Evolutionary conservation across 495 filamentous ascomycete genomes (phyloP).

Genomic region (Podospora bellae-mahoneyi): DNA sequence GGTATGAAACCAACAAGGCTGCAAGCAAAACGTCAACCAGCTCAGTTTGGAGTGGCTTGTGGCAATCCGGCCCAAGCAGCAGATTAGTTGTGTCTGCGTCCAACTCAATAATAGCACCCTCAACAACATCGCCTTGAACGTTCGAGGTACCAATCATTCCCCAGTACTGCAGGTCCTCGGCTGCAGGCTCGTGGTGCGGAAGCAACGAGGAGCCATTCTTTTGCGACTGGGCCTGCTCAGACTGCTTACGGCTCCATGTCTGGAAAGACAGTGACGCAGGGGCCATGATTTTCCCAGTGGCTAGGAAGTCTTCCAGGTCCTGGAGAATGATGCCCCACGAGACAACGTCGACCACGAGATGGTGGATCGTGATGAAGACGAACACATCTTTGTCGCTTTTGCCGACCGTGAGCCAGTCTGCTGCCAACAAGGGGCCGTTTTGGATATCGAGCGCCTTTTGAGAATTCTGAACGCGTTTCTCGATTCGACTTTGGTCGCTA

Average conservation of each 20-base stretch:
- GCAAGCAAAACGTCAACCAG: slow-evolving; percentile 53
- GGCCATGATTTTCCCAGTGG: slow-evolving; percentile 25
- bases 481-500: slow-evolving; percentile 13
- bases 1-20: slow-evolving; percentile 51
- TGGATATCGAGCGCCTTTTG: slow-evolving; percentile 35
- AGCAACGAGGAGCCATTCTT: slow-evolving; percentile 20
- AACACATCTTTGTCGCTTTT: slow-evolving; percentile 26
- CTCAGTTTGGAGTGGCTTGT: slow-evolving; percentile 50
- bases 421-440: slow-evolving; percentile 36
- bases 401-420: slow-evolving; percentile 25
- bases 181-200: slow-evolving; percentile 24
- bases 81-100: slow-evolving; percentile 41
- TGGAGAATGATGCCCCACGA: slow-evolving; percentile 61
- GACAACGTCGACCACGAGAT: slow-evolving; percentile 60
- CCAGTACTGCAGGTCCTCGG: slow-evolving; percentile 48
- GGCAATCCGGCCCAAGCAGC: slow-evolving; percentile 42
- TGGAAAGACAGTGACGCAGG: slow-evolving; percentile 22
- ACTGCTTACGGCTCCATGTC: slow-evolving; percentile 24
- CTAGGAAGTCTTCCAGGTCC: slow-evolving; percentile 56
- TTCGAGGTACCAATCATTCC: slow-evolving; percentile 41
- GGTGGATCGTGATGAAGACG: slow-evolving; percentile 55
- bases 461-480: slow-evolving; percentile 26
- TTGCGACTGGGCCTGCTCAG: slow-evolving; percentile 19
- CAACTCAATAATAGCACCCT: slow-evolving; percentile 43
- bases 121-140: slow-evolving; percentile 50